Evolutionary conservation across 2,329 filamentous ascomycete genomes (phyloP).

Genomic region (Aspergillus melleus): DNA sequence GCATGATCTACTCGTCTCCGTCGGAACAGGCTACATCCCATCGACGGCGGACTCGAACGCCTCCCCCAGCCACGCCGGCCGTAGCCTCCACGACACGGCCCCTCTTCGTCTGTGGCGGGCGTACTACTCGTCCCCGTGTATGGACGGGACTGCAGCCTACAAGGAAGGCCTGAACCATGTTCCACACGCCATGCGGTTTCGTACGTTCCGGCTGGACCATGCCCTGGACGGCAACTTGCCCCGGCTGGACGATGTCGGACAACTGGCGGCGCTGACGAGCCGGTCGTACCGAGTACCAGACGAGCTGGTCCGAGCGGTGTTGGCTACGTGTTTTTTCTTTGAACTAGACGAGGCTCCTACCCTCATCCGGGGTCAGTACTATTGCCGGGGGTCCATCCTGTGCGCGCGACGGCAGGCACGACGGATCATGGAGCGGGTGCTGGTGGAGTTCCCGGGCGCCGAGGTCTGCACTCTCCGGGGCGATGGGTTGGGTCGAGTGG

Average conservation of each 20-base stretch:
- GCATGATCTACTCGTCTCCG: conserved; percentile 20
- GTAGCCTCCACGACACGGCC: not conserved
- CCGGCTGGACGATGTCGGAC: conserved; percentile 10
- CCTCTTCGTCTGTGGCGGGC: conserved; percentile 19
- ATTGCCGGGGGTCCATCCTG: conserved; percentile 20
- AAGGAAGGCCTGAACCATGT: not conserved
- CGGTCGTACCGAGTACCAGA: conserved; percentile 14
- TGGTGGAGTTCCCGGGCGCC: conserved; percentile 9
- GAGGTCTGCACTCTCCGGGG: conserved; percentile 5
- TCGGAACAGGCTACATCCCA: conserved; percentile 19
- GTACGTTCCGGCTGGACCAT: conserved; percentile 12
- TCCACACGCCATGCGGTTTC: not conserved
- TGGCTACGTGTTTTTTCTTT: conserved; percentile 21
- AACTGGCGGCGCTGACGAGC: conserved; percentile 8
- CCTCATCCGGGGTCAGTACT: conserved; percentile 10
- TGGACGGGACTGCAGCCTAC: conserved; percentile 16
- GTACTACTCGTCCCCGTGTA: conserved; percentile 18
- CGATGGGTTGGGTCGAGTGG: conserved; percentile 4
- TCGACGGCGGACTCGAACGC: conserved; percentile 1
- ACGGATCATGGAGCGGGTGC: conserved; percentile 10
- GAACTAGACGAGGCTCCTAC: conserved; percentile 18
- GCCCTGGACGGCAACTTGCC: conserved; percentile 7
- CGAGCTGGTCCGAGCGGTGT: conserved; percentile 14
- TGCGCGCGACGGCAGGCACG: conserved; percentile 12
- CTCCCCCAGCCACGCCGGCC: not conserved